These are phyloP conservation scores for Rhytidiadelphus loreus DNA, from an alignment of 225 moss, liverwort and hornwort species.

Conservation along the genomic window DNA sequence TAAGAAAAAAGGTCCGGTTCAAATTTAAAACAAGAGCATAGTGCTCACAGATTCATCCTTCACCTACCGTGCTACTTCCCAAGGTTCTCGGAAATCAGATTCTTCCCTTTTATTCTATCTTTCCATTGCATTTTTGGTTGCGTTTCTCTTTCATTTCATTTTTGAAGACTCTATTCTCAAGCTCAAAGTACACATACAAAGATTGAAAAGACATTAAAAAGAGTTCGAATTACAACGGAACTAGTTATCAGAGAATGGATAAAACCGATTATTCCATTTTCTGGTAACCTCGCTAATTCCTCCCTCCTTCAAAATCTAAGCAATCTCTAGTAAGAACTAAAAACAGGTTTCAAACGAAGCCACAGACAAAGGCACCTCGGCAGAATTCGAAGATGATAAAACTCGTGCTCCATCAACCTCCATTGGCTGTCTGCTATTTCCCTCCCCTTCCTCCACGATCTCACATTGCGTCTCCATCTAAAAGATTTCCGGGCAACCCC, in stretches of 20 bases:
- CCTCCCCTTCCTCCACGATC: background rate
- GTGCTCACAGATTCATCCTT: background rate
- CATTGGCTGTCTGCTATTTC: background rate
- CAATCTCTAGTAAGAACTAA: background rate
- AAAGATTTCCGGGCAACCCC: background rate
- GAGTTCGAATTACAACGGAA: background rate
- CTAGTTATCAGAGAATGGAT: background rate
- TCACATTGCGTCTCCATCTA: slow-evolving; percentile 7
- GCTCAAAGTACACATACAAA: background rate
- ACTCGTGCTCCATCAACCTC: background rate
- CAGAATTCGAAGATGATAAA: background rate
- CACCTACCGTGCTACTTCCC: background rate
- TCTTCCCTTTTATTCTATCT: background rate
- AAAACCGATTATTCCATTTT: background rate
- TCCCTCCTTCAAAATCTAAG: background rate
- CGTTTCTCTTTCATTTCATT: background rate
- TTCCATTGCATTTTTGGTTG: background rate
- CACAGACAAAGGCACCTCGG: background rate
- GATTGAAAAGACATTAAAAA: background rate
- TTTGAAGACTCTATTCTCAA: background rate
- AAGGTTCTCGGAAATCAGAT: background rate
- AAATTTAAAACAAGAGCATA: background rate
- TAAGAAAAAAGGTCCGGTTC: background rate
- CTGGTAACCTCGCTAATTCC: background rate
- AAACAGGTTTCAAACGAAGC: background rate